Base-by-base conservation (phyloP, 2,329 filamentous ascomycete genomes). In the Colletotrichum noveboracense region DNA sequence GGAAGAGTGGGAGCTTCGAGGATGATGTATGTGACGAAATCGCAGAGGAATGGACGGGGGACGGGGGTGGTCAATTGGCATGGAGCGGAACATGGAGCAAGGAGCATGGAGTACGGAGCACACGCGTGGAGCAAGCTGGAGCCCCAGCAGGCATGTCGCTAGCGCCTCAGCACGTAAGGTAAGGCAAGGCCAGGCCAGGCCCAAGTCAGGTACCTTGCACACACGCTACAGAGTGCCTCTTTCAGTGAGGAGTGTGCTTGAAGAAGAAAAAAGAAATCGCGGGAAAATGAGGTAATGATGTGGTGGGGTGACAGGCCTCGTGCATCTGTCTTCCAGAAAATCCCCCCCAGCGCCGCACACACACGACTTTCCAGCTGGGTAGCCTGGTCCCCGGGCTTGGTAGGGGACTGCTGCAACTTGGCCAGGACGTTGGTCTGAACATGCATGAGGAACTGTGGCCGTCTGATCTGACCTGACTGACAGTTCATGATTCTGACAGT, bases 1-100 rank as follows among this genome's bases (percentile, higher is more conserved):
- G 61, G 32, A 13, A n/a, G 55, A 36, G 74, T 28, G 73, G 70
- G 70, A 69, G 70, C 74, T 76, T 30, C 60, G 48, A 58, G 56
- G 64, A 76, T 73, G 74, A 74, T 69, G 74, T 73, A 73, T 73
- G 74, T 75, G 75, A 75, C 72, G 75, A 77, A 71, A 75, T 75
- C 72, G 75, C 61, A 71, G 43, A 75, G 67, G 48, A 72, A 75
- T 71, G 72, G 61, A 65, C 58, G 28, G 66, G 73, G 73, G 60
- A 24, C 13, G 18, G 52, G 70, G 38, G 70, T 56, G 74, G 58
- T 75, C 70, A 76, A 73, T 74, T 73, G 70, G 73, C 70, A 75
- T 73, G 73, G 73, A 60, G 73, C 73, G 36, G 38, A 62, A 61
- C 69, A 72, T 72, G 72, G 72, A 60, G 66, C 66, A 69, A 38